phyloP scores from a whole-genome alignment of 2,329 filamentous ascomycete genomes.

The Calonectria montana region DNA sequence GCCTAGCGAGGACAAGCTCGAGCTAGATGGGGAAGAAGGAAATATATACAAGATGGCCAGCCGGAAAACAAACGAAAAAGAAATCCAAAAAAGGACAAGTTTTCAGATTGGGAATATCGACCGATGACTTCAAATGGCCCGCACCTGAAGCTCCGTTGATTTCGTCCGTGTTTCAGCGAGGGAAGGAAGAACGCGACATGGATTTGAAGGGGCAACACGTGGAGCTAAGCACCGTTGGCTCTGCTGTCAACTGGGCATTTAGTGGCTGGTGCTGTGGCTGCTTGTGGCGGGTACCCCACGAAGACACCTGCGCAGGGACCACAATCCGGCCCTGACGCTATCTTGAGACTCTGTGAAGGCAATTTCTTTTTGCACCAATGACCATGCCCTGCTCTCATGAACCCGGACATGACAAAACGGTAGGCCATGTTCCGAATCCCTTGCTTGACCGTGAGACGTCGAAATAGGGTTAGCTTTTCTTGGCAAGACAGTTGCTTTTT shows the following conservation, averaged over 20 bases:
- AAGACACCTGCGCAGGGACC: background rate
- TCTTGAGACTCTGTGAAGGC: background rate
- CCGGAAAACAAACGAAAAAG: background rate
- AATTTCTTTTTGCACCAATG: slow-evolving; percentile 23
- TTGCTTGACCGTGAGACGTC: background rate
- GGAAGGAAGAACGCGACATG: slow-evolving; percentile 23
- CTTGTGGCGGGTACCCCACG: slow-evolving; percentile 28
- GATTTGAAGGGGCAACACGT: slow-evolving; percentile 35
- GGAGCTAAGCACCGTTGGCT: slow-evolving; percentile 29
- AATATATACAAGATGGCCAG: slow-evolving; percentile 18
- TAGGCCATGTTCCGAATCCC: background rate
- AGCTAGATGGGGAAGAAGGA: background rate
- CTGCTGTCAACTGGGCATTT: background rate
- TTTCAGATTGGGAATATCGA: slow-evolving; percentile 11
- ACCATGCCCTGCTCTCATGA: background rate
- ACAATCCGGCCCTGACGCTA: background rate
- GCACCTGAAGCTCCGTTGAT: slow-evolving; percentile 46
- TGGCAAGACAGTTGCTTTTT: slow-evolving; percentile 9
- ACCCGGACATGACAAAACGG: background rate
- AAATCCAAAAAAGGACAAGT: slow-evolving; percentile 9
- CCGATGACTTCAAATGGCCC: slow-evolving; percentile 44
- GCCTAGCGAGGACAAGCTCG: slow-evolving; percentile 11
- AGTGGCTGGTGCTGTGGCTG: slow-evolving; percentile 39
- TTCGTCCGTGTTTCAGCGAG: slow-evolving; percentile 28
- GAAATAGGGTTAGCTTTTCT: slow-evolving; percentile 8